Percentiles rank a stretch among this genome's conserved stretches.
Evolutionary conservation across 176 grass and related monocot genomes (phyloP).

Genomic region (Thinopyrum elongatum): DNA sequence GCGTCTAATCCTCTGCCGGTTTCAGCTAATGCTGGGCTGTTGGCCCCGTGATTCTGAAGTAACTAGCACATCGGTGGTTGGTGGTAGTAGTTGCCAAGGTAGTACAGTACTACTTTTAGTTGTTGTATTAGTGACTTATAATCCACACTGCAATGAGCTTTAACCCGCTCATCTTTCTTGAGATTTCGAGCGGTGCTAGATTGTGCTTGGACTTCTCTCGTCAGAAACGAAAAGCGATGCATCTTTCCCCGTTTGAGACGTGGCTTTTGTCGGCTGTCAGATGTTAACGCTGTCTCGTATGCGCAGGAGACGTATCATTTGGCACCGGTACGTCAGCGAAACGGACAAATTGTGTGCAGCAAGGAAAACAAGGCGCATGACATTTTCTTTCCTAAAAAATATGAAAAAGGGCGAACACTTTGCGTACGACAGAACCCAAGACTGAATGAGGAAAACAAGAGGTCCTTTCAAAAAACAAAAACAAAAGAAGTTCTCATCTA

Average conservation of each 20-base stretch:
- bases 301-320: too few species aligned
- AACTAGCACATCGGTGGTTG: background rate
- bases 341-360: background rate
- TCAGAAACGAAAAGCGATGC: background rate
- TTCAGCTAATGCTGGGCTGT: background rate
- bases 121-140: background rate
- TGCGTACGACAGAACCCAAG: too few species aligned
- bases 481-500: too few species aligned
- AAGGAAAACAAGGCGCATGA: background rate
- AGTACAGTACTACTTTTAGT: background rate
- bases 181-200: background rate
- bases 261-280: background rate
- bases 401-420: background rate
- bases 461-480: too few species aligned
- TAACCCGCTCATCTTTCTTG: background rate
- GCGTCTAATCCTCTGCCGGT: background rate
- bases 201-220: background rate
- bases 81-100: background rate
- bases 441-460: too few species aligned
- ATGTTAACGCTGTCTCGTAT: background rate
- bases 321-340: background rate
- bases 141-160: background rate
- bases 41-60: background rate
- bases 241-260: background rate
- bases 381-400: background rate